Evolutionary conservation across 139 green algal genomes (phyloP).

Genomic region (Chlamydomonas urium): DNA sequence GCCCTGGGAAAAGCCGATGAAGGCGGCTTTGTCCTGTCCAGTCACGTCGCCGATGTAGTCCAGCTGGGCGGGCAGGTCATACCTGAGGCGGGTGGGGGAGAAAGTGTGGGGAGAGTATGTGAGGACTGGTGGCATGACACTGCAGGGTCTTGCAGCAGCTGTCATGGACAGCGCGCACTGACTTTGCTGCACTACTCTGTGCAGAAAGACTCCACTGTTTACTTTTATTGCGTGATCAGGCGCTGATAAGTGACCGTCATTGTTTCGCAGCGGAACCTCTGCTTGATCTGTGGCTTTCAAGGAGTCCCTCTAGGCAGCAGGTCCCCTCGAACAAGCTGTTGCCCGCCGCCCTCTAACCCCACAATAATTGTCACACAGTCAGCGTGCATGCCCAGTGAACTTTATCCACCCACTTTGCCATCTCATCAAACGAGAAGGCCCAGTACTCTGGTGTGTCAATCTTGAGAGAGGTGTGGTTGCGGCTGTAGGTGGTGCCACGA

Average conservation of each 20-base stretch:
- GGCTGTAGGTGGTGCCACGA: constrained; percentile 46
- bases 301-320: too few relatives aligned
- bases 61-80: constrained; percentile 48
- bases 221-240: neutral
- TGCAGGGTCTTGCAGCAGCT: neutral
- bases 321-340: neutral
- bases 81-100: constrained; percentile 1
- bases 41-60: constrained; percentile 19
- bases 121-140: neutral
- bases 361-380: neutral
- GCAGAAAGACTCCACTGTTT: neutral
- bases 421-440: constrained; percentile 60
- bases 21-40: too few relatives aligned
- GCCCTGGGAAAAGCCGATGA: too few relatives aligned
- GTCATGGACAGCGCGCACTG: neutral
- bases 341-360: neutral
- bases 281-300: neutral
- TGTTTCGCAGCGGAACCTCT: neutral
- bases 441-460: constrained; percentile 36
- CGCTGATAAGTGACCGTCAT: neutral
- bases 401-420: constrained; percentile 28
- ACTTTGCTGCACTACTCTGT: neutral
- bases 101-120: neutral
- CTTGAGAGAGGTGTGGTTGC: constrained; percentile 35
- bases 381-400: neutral